Evolutionary conservation across 2,329 filamentous ascomycete genomes (phyloP), one percentile per base, ranked within the genome.

Genomic region (Clarireedia hainanense): DNA sequence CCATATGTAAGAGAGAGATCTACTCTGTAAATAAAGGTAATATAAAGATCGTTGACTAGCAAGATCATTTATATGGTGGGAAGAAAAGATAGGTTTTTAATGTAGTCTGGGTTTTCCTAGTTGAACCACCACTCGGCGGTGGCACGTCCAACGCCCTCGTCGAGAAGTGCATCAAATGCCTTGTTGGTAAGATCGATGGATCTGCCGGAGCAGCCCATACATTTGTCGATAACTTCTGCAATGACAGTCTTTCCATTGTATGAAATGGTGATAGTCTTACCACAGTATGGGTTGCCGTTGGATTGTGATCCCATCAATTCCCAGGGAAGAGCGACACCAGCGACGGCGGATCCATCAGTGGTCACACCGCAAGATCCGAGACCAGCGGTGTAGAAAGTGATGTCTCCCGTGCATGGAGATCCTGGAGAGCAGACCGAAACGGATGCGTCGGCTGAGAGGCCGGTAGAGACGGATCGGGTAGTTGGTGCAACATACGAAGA

Each of bases 321-420:
- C 43, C 76, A 64, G 20, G 86, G 81, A 52, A 95, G 75, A 58
- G 89, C 89, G 56, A 94, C 81, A 58, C 90, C 82, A 68, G 80
- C 75, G 20, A 83, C 75, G 4, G 67, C 69, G 60, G 71, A 68
- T 65, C 83, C 81, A 47, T 74, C 68, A 72, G 84, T 84, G 62
- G 82, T 79, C 39, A 69, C 70, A 53, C 88, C 88, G 67, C 89
- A 94, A 23, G 85, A 72, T 57, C 86, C 85, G 7, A 86, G 68
- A 43, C 85, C 89, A 48, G 86, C 75, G 42, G 76, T 73, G 74
- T 88, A 95, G 76, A 81, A 91, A 57, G 89, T 94, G 62, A 89
- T 77, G 50, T 91, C 80, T 59, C 88, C 89, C 0, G 68, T 66
- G 73, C 70, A 76, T 30, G 63, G 69, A 27, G 66, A 65, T 49